Percentiles rank a stretch among this genome's conserved stretches.
phyloP scores from a whole-genome alignment of 2,329 filamentous ascomycete species.

The Ophiocordyceps australis region DNA sequence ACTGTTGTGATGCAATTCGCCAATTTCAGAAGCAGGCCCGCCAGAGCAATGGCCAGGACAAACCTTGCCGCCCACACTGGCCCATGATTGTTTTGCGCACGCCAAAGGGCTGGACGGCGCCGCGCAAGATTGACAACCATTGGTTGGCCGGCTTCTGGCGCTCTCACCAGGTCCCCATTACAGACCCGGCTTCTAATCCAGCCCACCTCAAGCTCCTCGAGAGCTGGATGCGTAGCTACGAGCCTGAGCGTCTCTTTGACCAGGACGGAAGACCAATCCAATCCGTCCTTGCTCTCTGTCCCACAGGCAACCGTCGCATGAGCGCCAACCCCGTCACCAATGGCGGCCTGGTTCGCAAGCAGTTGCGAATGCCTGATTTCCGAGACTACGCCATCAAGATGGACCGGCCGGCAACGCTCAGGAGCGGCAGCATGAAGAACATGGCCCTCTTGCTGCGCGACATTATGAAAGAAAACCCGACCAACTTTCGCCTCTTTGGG shows the following conservation, averaged over 20 bases:
- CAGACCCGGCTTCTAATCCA: too few relatives aligned
- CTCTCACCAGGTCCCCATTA: conserved; percentile 60
- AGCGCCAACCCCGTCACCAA: too few relatives aligned
- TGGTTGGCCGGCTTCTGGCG: conserved; percentile 64
- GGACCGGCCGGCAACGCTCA: conserved; percentile 40
- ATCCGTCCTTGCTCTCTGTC: conserved; percentile 54
- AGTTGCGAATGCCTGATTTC: conserved; percentile 54
- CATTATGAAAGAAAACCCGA: conserved; percentile 43
- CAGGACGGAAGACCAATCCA: conserved; percentile 42
- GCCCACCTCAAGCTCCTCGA: conserved; percentile 51
- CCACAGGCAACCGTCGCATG: too few relatives aligned
- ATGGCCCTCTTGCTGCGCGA: conserved; percentile 51
- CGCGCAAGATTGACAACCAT: conserved; percentile 51
- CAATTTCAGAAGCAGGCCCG: conserved; percentile 64
- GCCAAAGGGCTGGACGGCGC: conserved; percentile 67
- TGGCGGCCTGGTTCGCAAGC: conserved; percentile 49
- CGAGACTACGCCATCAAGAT: conserved; percentile 45
- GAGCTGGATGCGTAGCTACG: conserved; percentile 61
- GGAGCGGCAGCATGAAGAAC: conserved; percentile 54
- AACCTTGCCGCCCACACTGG: conserved; percentile 59
- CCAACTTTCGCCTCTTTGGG: conserved; percentile 58
- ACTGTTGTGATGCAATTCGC: conserved; percentile 27
- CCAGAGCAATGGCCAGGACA: conserved; percentile 48
- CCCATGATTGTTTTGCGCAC: conserved; percentile 64
- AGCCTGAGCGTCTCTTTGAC: conserved; percentile 56